Base-by-base conservation (phyloP, 2,329 filamentous ascomycete species). In the Exophiala calicioides region DNA sequence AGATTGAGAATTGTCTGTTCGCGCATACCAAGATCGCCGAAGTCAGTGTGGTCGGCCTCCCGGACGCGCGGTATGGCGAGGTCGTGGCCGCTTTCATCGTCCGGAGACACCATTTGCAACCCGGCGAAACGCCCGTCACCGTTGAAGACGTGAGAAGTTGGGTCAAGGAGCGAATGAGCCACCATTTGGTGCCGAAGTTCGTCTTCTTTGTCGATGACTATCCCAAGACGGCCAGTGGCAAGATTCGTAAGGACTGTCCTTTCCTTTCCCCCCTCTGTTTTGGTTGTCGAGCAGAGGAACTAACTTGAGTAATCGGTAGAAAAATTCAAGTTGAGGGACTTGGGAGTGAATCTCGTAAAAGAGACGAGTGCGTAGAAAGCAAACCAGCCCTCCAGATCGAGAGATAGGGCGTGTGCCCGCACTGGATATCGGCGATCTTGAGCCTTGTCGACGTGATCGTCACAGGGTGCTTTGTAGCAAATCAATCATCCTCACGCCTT, bases 171-270 rank as follows among this genome's bases (percentile, higher is more conserved):
- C 80, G 76, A 38, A 66, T 97, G 52, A 81, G 80, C 55, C 87
- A 91, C 67, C 80, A 96, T 63, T 65, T 84, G 26, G 88, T 88
- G 41, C 91, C 91, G 0, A 93, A 87, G 68, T 81, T 91, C 63
- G 79, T 97, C n/a, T 95, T 95, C 64, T 95, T 87, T 79, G 75
- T 87, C 0, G 77, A 84, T 1, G 80, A 82, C n/a, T 94, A 88
- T 64, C 91, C 91, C 15, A 96, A 95, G 78, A 98, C 93, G 26
- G 87, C 90, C 4, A 95, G 89, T 65, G 91, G 91, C 18, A 98
- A 98, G 79, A 90, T 97, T 45, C 89, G 95, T 71, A 96, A 97
- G 72, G 54, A 35, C 23, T 36, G 31, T 38, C 12, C 27, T 12
- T 46, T 39, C 7, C 34, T 31, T 18, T 30, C 26, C 23, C 20